Conservation (phyloP, 192 early-diverging fungal species). For the Pilaira anomala region DNA sequence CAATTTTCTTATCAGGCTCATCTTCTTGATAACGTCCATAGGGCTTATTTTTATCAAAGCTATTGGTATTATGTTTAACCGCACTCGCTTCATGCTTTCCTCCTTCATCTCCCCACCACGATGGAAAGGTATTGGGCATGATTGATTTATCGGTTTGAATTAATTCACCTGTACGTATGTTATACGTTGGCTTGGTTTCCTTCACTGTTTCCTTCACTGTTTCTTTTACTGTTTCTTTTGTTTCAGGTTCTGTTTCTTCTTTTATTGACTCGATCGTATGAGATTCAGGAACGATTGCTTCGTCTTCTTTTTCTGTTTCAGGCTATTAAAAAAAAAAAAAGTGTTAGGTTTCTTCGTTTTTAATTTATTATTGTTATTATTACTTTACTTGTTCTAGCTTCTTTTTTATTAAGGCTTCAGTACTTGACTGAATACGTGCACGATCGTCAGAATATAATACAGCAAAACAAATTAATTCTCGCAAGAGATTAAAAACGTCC, state of each 20-base stretch:
- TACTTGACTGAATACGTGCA: slow-evolving; percentile 6
- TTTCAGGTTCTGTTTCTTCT: not conserved
- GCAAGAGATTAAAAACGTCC: slow-evolving; percentile 30
- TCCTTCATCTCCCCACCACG: slow-evolving; percentile 33
- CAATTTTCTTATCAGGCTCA: too few relatives aligned
- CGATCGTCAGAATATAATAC: slow-evolving; percentile 38
- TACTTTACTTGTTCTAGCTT: too few relatives aligned
- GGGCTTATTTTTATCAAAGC: too few relatives aligned
- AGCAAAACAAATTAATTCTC: slow-evolving; percentile 39
- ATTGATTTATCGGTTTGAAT: not conserved
- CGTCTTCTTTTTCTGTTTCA: not conserved
- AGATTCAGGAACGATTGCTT: slow-evolving; percentile 8
- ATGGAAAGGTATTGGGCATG: slow-evolving; percentile 24
- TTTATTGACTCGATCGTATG: slow-evolving; percentile 5
- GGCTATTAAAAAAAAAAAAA: not conserved
- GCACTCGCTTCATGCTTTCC: too few relatives aligned
- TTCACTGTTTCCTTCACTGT: not conserved
- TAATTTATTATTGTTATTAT: too few relatives aligned
- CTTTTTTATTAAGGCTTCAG: slow-evolving; percentile 4
- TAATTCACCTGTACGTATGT: not conserved
- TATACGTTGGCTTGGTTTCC: not conserved
- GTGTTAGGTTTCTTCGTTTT: too few relatives aligned
- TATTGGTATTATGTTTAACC: not conserved
- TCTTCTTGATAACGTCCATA: too few relatives aligned
- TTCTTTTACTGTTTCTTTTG: not conserved